These are phyloP conservation scores for Cicer cuneatum DNA, from an alignment of 306 rosid species.

Conservation along the genomic window DNA sequence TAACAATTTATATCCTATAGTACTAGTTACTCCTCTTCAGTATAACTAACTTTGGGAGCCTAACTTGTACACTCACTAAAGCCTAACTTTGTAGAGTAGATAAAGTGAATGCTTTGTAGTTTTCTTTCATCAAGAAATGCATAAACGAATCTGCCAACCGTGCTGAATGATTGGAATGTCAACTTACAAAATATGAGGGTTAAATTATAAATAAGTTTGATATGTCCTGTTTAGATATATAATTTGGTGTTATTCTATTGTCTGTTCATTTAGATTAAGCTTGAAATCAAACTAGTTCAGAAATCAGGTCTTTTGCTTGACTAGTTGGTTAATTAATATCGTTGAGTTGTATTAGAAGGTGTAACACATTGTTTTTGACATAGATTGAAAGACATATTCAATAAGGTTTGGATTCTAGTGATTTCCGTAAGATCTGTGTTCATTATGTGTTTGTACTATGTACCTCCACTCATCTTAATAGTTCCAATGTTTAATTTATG, in stretches of 20 bases:
- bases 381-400: conserved; percentile 6
- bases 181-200: conserved; percentile 5
- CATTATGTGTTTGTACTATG: background rate
- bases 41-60: no score
- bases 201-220: background rate
- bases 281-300: conserved; percentile 15
- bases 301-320: conserved; percentile 11
- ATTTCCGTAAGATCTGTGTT: background rate
- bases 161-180: background rate
- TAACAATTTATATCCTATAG: conserved; percentile 28
- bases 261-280: conserved; percentile 5
- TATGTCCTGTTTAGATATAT: conserved; percentile 16
- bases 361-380: conserved; percentile 12
- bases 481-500: conserved; percentile 23
- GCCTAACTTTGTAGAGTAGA: no score
- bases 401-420: conserved; percentile 21
- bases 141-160: background rate
- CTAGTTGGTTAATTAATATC: conserved; percentile 16
- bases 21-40: no score
- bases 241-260: conserved; percentile 6
- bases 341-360: conserved; percentile 17
- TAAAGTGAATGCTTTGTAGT: conserved; percentile 1
- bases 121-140: conserved; percentile 21
- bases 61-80: no score
- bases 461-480: conserved; percentile 22